Percentiles rank a stretch among this genome's conserved stretches.
phyloP scores from a whole-genome alignment of 73 alveolate species.

The Blepharisma stoltei region DNA sequence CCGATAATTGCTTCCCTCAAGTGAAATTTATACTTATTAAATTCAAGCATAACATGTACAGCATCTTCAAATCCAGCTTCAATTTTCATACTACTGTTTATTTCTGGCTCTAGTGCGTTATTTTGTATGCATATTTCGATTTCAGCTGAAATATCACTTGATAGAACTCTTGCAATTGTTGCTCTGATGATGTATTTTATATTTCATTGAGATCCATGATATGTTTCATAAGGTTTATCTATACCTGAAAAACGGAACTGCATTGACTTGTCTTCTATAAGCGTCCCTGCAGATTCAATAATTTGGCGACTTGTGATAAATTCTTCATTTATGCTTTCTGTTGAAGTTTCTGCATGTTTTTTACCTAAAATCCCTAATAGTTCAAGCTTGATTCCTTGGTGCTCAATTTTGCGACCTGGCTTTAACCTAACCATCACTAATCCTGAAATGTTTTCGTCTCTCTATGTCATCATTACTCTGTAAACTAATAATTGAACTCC shows the following conservation, averaged over 20 bases:
- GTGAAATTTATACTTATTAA: slow-evolving; percentile 64
- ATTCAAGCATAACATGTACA: slow-evolving; percentile 87
- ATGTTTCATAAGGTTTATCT: slow-evolving; percentile 61
- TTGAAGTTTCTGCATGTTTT: background rate
- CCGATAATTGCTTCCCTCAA: slow-evolving; percentile 76
- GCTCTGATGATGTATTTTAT: slow-evolving; percentile 13
- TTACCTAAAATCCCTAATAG: slow-evolving; percentile 55
- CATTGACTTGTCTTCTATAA: background rate
- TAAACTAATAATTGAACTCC: background rate
- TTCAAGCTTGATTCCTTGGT: slow-evolving; percentile 86
- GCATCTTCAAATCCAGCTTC: slow-evolving; percentile 93
- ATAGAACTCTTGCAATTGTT: background rate
- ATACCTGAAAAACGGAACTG: slow-evolving; percentile 69
- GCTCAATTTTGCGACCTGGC: slow-evolving; percentile 69
- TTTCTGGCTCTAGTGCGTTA: slow-evolving; percentile 47
- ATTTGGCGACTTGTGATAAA: background rate
- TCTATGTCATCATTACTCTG: background rate
- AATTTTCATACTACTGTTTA: slow-evolving; percentile 53
- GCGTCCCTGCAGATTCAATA: background rate
- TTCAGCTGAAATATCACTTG: slow-evolving; percentile 52
- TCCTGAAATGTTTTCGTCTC: slow-evolving; percentile 78
- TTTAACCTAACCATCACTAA: slow-evolving; percentile 51
- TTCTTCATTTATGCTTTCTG: background rate
- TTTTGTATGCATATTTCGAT: slow-evolving; percentile 60
- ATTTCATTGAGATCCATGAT: background rate